phyloP scores from a whole-genome alignment of 1,139 yeast species.

The Blastobotrys buckinghamii region DNA sequence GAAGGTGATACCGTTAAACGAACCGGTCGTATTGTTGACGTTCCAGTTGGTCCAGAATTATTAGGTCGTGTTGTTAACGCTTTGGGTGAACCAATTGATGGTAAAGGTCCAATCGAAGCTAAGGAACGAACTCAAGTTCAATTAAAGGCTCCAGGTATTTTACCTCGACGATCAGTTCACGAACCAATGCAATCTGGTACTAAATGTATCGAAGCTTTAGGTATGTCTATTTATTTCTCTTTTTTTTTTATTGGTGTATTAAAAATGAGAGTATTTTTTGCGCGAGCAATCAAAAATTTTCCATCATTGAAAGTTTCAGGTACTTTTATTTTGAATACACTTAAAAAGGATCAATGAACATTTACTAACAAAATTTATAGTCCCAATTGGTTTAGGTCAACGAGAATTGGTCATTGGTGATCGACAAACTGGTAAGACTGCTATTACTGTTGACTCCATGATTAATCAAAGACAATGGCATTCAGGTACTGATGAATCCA shows the following conservation, averaged over 20 bases:
- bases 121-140: conserved; percentile 89
- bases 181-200: conserved; percentile 99
- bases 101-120: conserved; percentile 96
- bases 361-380: too few species aligned
- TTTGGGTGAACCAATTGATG: conserved; percentile 98
- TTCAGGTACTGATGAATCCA: conserved; percentile 86
- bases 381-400: conserved; percentile 99
- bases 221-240: too few species aligned
- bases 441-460: conserved; percentile 97
- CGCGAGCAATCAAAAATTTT: too few species aligned
- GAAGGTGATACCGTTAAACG: conserved; percentile 99
- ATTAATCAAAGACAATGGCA: conserved; percentile 99
- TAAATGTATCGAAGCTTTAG: conserved; percentile 98
- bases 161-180: conserved; percentile 97
- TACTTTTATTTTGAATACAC: too few species aligned
- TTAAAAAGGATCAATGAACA: too few species aligned
- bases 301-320: too few species aligned
- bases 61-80: conserved; percentile 99
- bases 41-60: conserved; percentile 97
- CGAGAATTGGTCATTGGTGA: conserved; percentile 99
- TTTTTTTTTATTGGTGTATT: too few species aligned
- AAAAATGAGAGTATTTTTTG: too few species aligned
- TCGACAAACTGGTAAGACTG: conserved; percentile 99
- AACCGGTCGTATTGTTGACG: conserved; percentile 99
- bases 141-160: conserved; percentile 99